A percentile compares a stretch with the other conserved stretches of the same genome.
Evolutionary conservation across 768 basidiomycete species (phyloP).

Genomic region (Lyophyllum atratum): DNA sequence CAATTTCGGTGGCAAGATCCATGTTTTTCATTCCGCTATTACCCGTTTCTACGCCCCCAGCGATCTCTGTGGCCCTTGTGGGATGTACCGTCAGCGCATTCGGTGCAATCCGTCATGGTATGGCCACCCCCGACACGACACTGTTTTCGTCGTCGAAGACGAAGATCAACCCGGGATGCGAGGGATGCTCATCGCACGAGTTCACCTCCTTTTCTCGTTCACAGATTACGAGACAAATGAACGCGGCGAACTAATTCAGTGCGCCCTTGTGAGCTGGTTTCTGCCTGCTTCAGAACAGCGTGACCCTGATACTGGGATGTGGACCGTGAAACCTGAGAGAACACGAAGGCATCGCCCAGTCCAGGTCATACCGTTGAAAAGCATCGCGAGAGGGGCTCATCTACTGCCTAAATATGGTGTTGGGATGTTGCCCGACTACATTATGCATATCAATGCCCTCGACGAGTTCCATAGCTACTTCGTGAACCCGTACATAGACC

Average conservation of each 20-base stretch:
- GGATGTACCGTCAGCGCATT: constrained; percentile 12
- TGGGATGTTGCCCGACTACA: background rate
- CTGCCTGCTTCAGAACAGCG: background rate
- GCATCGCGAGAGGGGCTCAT: background rate
- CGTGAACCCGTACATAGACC: background rate
- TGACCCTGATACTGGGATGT: background rate
- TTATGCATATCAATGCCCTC: background rate
- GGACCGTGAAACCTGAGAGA: background rate
- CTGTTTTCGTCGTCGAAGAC: background rate
- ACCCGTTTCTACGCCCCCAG: background rate
- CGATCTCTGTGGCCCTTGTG: background rate
- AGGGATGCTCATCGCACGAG: constrained; percentile 16
- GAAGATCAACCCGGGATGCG: background rate
- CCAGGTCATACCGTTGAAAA: background rate
- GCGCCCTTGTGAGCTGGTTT: constrained; percentile 8
- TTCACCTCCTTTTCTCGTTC: constrained; percentile 6
- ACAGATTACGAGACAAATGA: too few species aligned
- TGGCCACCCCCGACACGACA: background rate
- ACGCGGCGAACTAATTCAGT: too few species aligned
- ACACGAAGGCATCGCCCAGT: background rate
- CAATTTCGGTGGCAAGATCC: background rate
- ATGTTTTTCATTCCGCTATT: background rate
- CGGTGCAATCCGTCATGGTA: background rate
- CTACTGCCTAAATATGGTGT: background rate
- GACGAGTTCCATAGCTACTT: background rate